Percentiles rank a stretch among this genome's conserved stretches.
These are phyloP conservation scores for Harrya chromipes DNA, from an alignment of 768 basidiomycete species.

Conservation along the genomic window DNA sequence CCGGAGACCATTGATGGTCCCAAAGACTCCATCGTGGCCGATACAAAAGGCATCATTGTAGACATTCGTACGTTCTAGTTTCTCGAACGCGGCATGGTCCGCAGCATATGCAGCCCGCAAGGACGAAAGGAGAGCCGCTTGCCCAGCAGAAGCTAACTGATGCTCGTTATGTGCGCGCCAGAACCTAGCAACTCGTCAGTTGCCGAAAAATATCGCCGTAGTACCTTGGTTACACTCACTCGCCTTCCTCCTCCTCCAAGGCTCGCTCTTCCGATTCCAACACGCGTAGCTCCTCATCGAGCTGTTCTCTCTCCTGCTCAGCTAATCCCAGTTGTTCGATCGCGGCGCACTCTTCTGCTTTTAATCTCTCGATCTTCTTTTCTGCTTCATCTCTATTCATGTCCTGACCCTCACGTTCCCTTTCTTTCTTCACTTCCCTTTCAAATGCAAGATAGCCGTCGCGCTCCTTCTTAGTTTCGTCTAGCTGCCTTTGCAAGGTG, in stretches of 20 bases:
- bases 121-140: slow-evolving; percentile 65
- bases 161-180: slow-evolving; percentile 80
- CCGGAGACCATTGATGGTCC: slow-evolving; percentile 96
- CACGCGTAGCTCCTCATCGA: slow-evolving; percentile 67
- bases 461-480: slow-evolving; percentile 87
- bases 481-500: slow-evolving; percentile 74
- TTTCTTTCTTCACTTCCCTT: slow-evolving; percentile 79
- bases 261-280: slow-evolving; percentile 76
- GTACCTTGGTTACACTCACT: slow-evolving; percentile 46
- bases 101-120: slow-evolving; percentile 76
- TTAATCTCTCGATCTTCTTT: slow-evolving; percentile 69
- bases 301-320: slow-evolving; percentile 71
- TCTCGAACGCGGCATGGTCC: slow-evolving; percentile 73
- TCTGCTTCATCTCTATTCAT: slow-evolving; percentile 62
- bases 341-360: slow-evolving; percentile 62
- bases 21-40: slow-evolving; percentile 91
- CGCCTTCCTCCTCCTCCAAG: slow-evolving; percentile 80
- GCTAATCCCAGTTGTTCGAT: slow-evolving; percentile 73
- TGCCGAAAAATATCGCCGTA: background rate
- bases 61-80: slow-evolving; percentile 88
- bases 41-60: slow-evolving; percentile 97
- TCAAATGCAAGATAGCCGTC: slow-evolving; percentile 95
- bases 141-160: slow-evolving; percentile 58
- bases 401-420: slow-evolving; percentile 65
- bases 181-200: slow-evolving; percentile 49